phyloP scores from a whole-genome alignment of 2,329 filamentous ascomycete species.

The Pyrenophora tritici-repentis region DNA sequence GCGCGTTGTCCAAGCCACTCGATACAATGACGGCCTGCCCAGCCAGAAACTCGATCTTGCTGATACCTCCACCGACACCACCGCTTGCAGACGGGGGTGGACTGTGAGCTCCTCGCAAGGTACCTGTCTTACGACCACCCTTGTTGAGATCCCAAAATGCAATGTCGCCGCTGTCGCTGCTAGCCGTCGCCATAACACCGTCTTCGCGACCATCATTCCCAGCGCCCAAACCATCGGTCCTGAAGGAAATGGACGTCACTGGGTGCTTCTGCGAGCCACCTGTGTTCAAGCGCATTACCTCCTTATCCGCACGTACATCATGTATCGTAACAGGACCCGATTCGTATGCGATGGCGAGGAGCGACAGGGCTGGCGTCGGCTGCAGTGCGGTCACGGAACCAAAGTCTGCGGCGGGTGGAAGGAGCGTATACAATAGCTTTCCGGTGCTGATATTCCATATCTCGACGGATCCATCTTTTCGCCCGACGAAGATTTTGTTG shows the following conservation, averaged over 20 bases:
- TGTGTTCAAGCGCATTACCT: conserved; percentile 70
- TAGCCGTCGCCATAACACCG: conserved; percentile 93
- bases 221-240: conserved; percentile 85
- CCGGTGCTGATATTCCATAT: conserved; percentile 97
- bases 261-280: conserved; percentile 65
- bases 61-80: conserved; percentile 73
- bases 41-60: conserved; percentile 83
- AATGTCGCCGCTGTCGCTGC: conserved; percentile 78
- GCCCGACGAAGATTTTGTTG: conserved; percentile 92
- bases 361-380: conserved; percentile 79
- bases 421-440: conserved; percentile 87
- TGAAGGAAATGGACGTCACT: conserved; percentile 84
- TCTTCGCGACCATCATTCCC: conserved; percentile 81
- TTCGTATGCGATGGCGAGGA: conserved; percentile 86
- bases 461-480: conserved; percentile 85
- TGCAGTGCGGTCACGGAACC: conserved; percentile 87
- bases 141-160: conserved; percentile 96
- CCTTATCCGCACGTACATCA: conserved; percentile 78
- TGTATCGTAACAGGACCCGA: conserved; percentile 79
- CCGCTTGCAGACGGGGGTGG: conserved; percentile 64
- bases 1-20: conserved; percentile 87
- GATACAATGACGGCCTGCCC: conserved; percentile 90
- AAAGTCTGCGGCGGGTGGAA: conserved; percentile 72
- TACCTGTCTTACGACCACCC: conserved; percentile 82
- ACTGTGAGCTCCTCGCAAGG: conserved; percentile 86